Evolutionary conservation across 2,329 filamentous ascomycete species (phyloP), one percentile per base, ranked within the genome.

Genomic region (Diplocarpon mali): DNA sequence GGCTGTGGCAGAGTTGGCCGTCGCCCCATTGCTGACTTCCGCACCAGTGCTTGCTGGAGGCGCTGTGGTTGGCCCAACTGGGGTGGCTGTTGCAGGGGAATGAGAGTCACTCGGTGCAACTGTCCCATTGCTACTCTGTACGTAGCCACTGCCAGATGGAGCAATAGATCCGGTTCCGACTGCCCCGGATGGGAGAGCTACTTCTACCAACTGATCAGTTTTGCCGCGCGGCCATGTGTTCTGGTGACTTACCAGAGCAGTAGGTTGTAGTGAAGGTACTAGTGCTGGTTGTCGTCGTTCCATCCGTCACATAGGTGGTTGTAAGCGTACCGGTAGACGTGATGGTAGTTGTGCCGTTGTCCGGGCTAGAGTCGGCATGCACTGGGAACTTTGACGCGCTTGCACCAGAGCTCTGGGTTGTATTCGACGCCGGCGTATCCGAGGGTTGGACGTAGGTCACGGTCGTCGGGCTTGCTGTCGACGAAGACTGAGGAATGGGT

Each of bases 381-480:
- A 14, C 30, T 32, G 30, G 30, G 3, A 9, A 14, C 3, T 3
- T 10, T 32, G 30, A 14, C 4, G 3, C 30, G 20, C 20, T 7
- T 4, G 20, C 20, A 7, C 7, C 30, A 47, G 41, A 37, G 38
- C 28, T 37, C 16, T 27, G 35, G 2, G 42, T 44, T 34, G 41
- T 38, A 11, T 44, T 38, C 7, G 50, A 45, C 38, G 34, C 36
- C 12, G 45, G 43, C 29, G 40, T 28, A 7, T 45, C 44, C 4
- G 42, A 47, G 20, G 54, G 17, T 10, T 50, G 39, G 24, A 49
- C 42, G 27, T 52, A 45, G 15, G 47, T 53, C 16, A 46, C 30
- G 13, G 44, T 46, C 10, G 36, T 43, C 5, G 40, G 38, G 20
- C 56, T 60, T 59, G 66, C 68, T 29, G 60, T 34, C 8, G 44